Conservation (phyloP, 2,329 filamentous ascomycete genomes). For the Sclerotinia nivalis region DNA sequence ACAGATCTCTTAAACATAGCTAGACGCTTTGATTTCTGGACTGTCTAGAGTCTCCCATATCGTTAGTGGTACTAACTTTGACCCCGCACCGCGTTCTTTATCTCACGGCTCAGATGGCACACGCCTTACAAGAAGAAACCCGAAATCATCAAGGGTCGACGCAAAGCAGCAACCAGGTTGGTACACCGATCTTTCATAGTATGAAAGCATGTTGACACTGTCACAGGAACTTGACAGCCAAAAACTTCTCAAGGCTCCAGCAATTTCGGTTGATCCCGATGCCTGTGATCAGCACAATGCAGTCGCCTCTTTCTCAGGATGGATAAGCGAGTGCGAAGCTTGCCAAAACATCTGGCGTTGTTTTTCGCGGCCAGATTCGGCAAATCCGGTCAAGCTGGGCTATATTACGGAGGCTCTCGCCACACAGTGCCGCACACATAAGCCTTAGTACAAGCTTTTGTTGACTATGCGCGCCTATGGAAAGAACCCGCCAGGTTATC, state of each 20-base stretch:
- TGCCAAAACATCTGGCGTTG: neutral
- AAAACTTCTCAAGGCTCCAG: neutral
- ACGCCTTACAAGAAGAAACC: neutral
- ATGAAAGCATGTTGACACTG: neutral
- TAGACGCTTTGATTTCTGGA: neutral
- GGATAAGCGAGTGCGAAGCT: neutral
- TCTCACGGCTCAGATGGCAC: neutral
- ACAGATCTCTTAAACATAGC: neutral
- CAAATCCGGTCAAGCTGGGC: neutral
- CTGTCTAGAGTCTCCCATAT: neutral
- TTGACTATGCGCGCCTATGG: neutral
- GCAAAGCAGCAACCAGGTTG: neutral
- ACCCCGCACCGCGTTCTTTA: neutral
- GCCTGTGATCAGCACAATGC: neutral
- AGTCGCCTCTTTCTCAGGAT: neutral
- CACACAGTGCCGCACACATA: neutral
- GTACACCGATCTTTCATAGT: neutral
- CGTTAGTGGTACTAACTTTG: neutral
- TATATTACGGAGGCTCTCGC: neutral
- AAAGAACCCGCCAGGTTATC: fast-evolving
- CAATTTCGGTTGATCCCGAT: neutral
- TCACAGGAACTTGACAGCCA: neutral
- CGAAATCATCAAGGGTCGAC: neutral
- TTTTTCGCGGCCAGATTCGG: neutral
- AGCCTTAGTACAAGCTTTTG: neutral